Conservation (phyloP, 305 asterid genomes). For the Salvia sclarea region DNA sequence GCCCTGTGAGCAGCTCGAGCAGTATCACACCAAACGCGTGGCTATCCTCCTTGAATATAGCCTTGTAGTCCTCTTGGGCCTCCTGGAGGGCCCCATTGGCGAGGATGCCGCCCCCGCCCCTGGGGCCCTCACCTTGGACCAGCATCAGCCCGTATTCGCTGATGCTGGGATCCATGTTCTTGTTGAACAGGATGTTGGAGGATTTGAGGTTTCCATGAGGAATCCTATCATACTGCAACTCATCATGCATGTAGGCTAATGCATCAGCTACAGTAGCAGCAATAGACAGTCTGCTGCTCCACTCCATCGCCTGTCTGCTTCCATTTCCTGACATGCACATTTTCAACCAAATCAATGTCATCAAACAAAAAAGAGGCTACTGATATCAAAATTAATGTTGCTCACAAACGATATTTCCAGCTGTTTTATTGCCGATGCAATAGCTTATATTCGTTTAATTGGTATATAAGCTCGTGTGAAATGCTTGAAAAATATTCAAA, state of each 20-base stretch:
- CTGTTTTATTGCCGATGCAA: too few relatives aligned
- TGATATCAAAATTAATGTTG: too few relatives aligned
- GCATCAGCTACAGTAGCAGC: constrained; percentile 59
- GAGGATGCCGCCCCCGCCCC: constrained; percentile 4
- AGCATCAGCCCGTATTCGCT: constrained; percentile 69
- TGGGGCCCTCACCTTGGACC: constrained; percentile 28
- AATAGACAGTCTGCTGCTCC: constrained; percentile 55
- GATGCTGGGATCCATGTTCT: constrained; percentile 59
- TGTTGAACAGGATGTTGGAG: constrained; percentile 65
- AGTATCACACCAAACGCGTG: constrained; percentile 68
- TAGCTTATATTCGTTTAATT: too few relatives aligned
- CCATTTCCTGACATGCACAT: constrained; percentile 39
- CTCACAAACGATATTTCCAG: too few relatives aligned
- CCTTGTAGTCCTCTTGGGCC: constrained; percentile 35
- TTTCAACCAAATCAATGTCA: too few relatives aligned
- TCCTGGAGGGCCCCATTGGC: constrained; percentile 31
- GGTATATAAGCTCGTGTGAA: too few relatives aligned
- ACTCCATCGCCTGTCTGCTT: constrained; percentile 43
- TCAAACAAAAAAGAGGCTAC: too few relatives aligned
- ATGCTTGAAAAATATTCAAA: too few relatives aligned
- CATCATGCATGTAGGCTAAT: constrained; percentile 65
- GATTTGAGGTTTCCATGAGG: constrained; percentile 83
- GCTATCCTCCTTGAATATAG: constrained; percentile 51
- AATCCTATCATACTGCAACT: constrained; percentile 50
- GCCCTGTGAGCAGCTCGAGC: constrained; percentile 74